Evolutionary conservation across 2,329 filamentous ascomycete species (phyloP), one percentile per base, ranked within the genome.

Genomic region (Rhexocercosporidium sp.): DNA sequence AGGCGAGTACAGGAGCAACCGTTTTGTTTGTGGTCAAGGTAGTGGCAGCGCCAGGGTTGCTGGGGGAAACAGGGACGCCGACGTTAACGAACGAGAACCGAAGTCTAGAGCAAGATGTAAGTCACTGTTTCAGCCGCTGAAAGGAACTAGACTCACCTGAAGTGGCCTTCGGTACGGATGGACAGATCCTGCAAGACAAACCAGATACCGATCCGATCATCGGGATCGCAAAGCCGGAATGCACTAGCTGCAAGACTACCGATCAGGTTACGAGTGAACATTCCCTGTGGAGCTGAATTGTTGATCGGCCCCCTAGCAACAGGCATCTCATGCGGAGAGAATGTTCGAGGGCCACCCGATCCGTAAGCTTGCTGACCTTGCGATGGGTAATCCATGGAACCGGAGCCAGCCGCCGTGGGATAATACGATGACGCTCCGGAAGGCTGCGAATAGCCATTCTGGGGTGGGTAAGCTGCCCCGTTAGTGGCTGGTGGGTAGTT

Each of bases 171-270:
- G 0, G 94, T 97, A 54, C 96, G 88, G 37, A 99, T 95, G 74
- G 94, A 97, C 51, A 99, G 83, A 80, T 99, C 96, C 78, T 97
- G 95, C 62, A 98, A 83, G 54, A 99, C 92, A 75, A 99, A 99
- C 95, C 95, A 99, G 71, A 97, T 94, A 1, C 95, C 95, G 60
- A 92, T 88, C 77, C 93, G 92, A 71, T 93, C 90, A 18, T 92
- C 67, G 83, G 0, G 89, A 87, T 98, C 94, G 2, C 88, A 90
- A 62, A 98, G 85, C 37, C 91, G 88, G 76, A 94, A 95, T 1
- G 95, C 95, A 75, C 94, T 97, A 37, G 94, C 94, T 6, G 93
- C 90, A 61, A 97, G 83, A 78, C 92, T 97, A 1, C 96, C 96
- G 70, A 99, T 98, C 11, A 99, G 86, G 76, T 98, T 99, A 62